Evolutionary conservation across 148 eudicot species (phyloP).

Genomic region (Rhododendron henanense): DNA sequence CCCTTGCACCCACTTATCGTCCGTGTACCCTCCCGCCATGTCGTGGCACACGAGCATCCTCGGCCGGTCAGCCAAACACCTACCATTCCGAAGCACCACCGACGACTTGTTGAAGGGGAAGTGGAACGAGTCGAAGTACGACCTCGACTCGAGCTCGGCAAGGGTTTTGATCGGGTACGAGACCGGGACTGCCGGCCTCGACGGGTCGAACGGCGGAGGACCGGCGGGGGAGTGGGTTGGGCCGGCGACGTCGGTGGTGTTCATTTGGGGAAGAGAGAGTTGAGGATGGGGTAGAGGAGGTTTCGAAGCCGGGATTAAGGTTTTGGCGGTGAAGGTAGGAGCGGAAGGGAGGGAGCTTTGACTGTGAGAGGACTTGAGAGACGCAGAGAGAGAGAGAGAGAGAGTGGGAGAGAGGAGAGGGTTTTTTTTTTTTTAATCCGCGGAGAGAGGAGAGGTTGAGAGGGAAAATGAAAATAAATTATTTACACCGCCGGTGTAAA

Average conservation of each 20-base stretch:
- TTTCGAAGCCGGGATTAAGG: slow-evolving; percentile 31
- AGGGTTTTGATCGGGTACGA: slow-evolving; percentile 73
- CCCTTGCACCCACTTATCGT: slow-evolving; percentile 87
- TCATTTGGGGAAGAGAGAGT: slow-evolving; percentile 14
- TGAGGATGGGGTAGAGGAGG: slow-evolving; percentile 20
- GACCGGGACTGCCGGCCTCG: slow-evolving; percentile 47
- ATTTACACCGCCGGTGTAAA: too few species aligned
- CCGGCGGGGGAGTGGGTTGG: slow-evolving; percentile 11
- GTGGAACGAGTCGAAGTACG: slow-evolving; percentile 70
- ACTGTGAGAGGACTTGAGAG: too few species aligned
- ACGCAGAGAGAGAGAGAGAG: neutral
- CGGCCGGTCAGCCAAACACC: slow-evolving; percentile 37
- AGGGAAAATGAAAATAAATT: too few species aligned
- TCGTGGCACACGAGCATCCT: slow-evolving; percentile 86
- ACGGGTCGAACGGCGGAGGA: slow-evolving; percentile 52
- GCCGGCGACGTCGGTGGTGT: neutral
- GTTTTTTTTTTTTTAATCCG: too few species aligned
- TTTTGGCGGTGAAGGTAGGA: slow-evolving; percentile 33
- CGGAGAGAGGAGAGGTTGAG: too few species aligned
- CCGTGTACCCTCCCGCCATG: slow-evolving; percentile 83
- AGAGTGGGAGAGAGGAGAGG: too few species aligned
- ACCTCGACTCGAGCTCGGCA: slow-evolving; percentile 63
- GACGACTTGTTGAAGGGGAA: slow-evolving; percentile 56
- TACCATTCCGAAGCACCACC: slow-evolving; percentile 17
- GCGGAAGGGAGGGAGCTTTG: slow-evolving; percentile 27